Percentiles rank a stretch among this genome's conserved stretches.
Conservation (phyloP, 2,329 filamentous ascomycete species). For the Talaromyces sp. region DNA sequence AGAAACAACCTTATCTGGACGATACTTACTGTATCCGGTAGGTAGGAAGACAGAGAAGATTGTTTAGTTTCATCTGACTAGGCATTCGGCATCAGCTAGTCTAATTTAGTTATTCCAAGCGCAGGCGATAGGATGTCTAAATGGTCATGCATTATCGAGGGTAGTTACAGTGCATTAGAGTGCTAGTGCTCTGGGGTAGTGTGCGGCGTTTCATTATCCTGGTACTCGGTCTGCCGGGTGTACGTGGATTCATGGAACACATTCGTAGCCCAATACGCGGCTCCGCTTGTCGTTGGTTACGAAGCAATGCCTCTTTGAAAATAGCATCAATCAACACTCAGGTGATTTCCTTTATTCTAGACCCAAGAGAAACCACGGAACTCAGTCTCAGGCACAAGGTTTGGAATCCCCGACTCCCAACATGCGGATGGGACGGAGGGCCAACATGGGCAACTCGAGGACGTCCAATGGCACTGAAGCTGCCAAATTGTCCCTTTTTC, state of each 20-base stretch:
- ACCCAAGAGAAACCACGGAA: neutral
- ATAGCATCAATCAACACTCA: neutral
- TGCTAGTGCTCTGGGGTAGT: neutral
- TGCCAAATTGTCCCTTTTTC: neutral
- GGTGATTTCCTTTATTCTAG: neutral
- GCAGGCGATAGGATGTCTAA: neutral
- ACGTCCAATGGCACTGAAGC: neutral
- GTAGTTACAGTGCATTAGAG: neutral
- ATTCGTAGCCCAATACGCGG: neutral
- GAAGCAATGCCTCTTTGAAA: neutral
- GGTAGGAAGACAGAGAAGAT: neutral
- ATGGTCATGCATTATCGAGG: neutral
- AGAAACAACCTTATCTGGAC: neutral
- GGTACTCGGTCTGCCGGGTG: neutral
- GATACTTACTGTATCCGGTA: slow-evolving; percentile 8
- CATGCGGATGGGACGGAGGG: neutral
- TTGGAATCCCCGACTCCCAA: neutral
- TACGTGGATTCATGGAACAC: neutral
- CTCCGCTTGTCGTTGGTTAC: neutral
- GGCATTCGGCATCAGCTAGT: neutral
- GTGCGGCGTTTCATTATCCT: neutral
- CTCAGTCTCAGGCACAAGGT: neutral
- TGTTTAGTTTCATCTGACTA: slow-evolving; percentile 10
- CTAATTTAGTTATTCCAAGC: neutral
- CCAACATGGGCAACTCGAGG: neutral